Conservation (phyloP, 2,329 filamentous ascomycete species). For the Diaporthe sp. region DNA sequence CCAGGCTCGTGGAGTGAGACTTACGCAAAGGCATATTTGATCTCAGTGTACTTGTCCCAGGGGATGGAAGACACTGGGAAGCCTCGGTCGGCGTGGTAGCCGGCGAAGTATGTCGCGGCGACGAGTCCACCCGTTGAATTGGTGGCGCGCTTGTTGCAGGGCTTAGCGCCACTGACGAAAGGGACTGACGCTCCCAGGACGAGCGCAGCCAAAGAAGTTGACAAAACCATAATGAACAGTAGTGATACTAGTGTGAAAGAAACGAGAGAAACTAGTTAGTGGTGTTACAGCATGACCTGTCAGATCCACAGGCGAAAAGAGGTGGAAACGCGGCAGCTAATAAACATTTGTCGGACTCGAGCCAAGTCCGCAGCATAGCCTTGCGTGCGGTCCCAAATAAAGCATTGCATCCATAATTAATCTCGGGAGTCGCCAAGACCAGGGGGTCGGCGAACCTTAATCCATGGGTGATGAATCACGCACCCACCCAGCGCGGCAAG, state of each 20-base stretch:
- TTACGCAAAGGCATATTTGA: slow-evolving; percentile 43
- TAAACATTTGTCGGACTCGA: slow-evolving; percentile 8
- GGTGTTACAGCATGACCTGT: not conserved
- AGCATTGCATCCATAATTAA: slow-evolving; percentile 28
- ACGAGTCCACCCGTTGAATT: slow-evolving; percentile 19
- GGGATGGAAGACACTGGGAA: slow-evolving; percentile 40
- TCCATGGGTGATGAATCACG: slow-evolving; percentile 30
- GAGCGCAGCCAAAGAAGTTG: slow-evolving; percentile 21
- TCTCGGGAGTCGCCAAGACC: slow-evolving; percentile 15
- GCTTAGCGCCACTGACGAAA: not conserved
- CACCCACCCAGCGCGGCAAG: slow-evolving; percentile 3
- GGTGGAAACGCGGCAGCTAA: not conserved
- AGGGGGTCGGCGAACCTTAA: slow-evolving; percentile 14
- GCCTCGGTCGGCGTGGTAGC: slow-evolving; percentile 40
- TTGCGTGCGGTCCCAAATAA: slow-evolving; percentile 2
- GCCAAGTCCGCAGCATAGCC: slow-evolving; percentile 7
- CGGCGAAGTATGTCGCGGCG: slow-evolving; percentile 41
- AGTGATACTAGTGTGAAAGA: not conserved
- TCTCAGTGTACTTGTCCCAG: slow-evolving; percentile 42
- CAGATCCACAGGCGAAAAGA: not conserved
- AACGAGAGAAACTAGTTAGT: slow-evolving; percentile 29
- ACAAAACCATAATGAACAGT: not conserved
- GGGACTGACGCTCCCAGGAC: slow-evolving; percentile 5
- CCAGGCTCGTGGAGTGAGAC: not conserved
- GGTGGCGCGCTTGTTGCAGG: not conserved